phyloP scores from a whole-genome alignment of 768 basidiomycete species.

The Auricularia cornea region DNA sequence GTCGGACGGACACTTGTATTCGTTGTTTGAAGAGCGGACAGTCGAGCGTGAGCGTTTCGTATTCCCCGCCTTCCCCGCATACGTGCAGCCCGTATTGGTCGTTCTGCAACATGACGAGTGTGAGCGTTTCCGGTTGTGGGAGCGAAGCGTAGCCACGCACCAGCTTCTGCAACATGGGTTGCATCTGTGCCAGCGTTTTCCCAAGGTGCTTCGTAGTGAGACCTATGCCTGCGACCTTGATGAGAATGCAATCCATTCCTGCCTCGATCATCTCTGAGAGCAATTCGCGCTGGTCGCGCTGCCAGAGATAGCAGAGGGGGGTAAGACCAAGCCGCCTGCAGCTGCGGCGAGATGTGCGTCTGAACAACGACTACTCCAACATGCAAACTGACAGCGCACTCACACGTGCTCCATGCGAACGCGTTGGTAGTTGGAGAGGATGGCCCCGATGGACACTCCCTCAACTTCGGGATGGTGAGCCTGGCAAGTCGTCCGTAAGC shows the following conservation, averaged over 20 bases:
- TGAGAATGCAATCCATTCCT: slow-evolving; percentile 73
- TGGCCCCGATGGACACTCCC: slow-evolving; percentile 91
- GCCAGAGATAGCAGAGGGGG: slow-evolving; percentile 88
- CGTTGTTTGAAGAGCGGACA: slow-evolving; percentile 78
- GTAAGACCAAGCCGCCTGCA: slow-evolving; percentile 75
- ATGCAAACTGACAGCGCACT: slow-evolving; percentile 18
- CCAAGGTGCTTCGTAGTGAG: slow-evolving; percentile 72
- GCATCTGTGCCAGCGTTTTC: slow-evolving; percentile 63
- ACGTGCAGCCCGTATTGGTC: slow-evolving; percentile 79
- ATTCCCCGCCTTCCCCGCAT: slow-evolving; percentile 98
- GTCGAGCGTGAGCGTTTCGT: slow-evolving; percentile 88
- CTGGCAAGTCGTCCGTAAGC: slow-evolving; percentile 30
- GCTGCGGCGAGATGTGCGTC: slow-evolving; percentile 29
- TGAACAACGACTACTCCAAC: slow-evolving; percentile 6
- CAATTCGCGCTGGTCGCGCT: slow-evolving; percentile 78
- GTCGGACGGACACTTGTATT: slow-evolving; percentile 27
- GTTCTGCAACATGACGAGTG: slow-evolving; percentile 41
- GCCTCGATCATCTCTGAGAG: slow-evolving; percentile 78
- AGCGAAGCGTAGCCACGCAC: slow-evolving; percentile 32
- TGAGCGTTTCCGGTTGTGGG: neutral
- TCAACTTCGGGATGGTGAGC: slow-evolving; percentile 67
- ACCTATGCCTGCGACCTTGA: slow-evolving; percentile 95
- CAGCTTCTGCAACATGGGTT: slow-evolving; percentile 60
- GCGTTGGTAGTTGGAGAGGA: slow-evolving; percentile 94
- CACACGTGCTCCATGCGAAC: slow-evolving; percentile 97